Evolutionary conservation across 2,329 filamentous ascomycete species (phyloP), one percentile per base, ranked within the genome.

Genomic region (Exophiala dermatitidis): DNA sequence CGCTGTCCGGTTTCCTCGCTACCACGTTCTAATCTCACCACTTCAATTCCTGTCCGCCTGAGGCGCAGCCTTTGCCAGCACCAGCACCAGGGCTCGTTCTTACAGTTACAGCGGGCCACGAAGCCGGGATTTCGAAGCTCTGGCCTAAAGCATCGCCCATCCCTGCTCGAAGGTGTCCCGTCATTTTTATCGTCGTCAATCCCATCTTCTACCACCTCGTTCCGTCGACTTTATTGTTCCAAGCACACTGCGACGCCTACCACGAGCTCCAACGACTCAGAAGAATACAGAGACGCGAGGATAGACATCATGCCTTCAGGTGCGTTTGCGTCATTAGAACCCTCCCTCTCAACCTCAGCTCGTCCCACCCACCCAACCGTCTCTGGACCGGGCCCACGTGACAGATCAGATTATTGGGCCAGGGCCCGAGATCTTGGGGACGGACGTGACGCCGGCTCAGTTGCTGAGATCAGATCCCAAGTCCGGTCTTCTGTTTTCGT

Each of bases 291-390:
- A 42, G 29, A 52, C n/a, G 36, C 47, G 8, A 37, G 12, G 12
- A 28, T 41, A 41, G 38, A 26, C 47, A 52, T 38, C 8, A 54
- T 54, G 55, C 48, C 55, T 54, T 43, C 41, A 57, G 51, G 55
- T 46, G 46, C 37, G 48, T 46, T 10, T 44, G 28, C 28, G 5
- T 26, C 44, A 7, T 28, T 38, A 38, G 45, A 32, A 12, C 5
- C 43, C 46, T 50, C 37, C 7, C 45, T 26, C 8, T 12, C n/a
- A 36, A 50, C 43, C 10, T 33, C 31, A 46, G n/a, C 1, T 46
- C 32, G 4, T 19, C 2, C 32, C n/a, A 5, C 29, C n/a, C 32
- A 34, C 34, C 31, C 4, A 4, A 6, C 28, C 29, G 3, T 6
- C n/a, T n/a, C 29, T 32, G 28, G n/a, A 5, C 32, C 28, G 29